A percentile compares a stretch with the other conserved stretches of the same genome.
Conservation (phyloP, 2,329 filamentous ascomycete species). For the Cercospora sp. region DNA sequence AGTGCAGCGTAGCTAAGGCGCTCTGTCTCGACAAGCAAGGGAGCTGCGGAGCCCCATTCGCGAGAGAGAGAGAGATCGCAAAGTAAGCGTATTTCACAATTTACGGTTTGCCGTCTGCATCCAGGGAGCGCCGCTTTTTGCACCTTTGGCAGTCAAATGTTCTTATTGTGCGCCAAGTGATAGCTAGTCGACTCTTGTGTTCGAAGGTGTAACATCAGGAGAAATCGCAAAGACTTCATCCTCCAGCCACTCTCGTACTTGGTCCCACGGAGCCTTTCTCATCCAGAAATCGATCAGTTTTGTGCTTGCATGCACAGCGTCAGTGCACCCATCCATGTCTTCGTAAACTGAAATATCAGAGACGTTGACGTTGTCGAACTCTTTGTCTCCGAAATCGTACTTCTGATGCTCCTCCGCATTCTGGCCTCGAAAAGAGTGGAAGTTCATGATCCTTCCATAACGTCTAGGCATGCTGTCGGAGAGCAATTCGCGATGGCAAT, state of each 20-base stretch:
- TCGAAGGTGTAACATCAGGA: conserved; percentile 3
- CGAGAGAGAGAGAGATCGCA: not conserved
- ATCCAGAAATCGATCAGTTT: conserved; percentile 14
- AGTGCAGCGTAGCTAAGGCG: not conserved
- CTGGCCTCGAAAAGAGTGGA: conserved; percentile 15
- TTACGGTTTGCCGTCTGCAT: not conserved
- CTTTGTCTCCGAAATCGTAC: conserved; percentile 10
- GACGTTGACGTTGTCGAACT: conserved; percentile 8
- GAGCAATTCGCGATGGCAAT: not conserved
- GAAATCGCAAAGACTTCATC: conserved; percentile 8
- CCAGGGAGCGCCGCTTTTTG: not conserved
- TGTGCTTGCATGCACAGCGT: conserved; percentile 11
- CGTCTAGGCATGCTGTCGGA: conserved; percentile 2
- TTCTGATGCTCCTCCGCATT: conserved; percentile 14
- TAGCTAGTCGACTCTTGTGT: not conserved
- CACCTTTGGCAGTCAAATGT: not conserved
- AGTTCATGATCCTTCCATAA: conserved; percentile 10
- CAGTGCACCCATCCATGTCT: conserved; percentile 15
- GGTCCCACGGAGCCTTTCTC: conserved; percentile 9
- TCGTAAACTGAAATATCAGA: conserved; percentile 6
- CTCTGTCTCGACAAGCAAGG: not conserved
- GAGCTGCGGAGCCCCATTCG: not conserved
- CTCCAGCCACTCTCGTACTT: conserved; percentile 2
- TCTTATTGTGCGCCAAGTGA: not conserved
- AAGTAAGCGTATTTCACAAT: not conserved